Evolutionary conservation across 148 eudicot genomes (phyloP), one percentile per base, ranked within the genome.

Genomic region (Nyssa sinensis): DNA sequence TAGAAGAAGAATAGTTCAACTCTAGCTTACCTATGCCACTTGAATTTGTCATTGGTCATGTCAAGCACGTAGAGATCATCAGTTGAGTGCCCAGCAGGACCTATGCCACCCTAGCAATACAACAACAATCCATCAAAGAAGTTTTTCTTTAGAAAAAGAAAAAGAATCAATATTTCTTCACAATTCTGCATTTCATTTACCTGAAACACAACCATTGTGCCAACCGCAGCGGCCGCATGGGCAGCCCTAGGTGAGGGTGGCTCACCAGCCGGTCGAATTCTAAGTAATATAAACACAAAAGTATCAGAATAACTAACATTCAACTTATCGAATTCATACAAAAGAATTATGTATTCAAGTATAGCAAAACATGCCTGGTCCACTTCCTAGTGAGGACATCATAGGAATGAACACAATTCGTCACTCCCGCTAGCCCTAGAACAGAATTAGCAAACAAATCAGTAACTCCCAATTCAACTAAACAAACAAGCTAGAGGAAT

Each of bases 171-270:
- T 55, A 30, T 28, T 51, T 37, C 7, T 63, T 35, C 35, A 31
- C 14, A 77, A 7, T 21, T 55, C 24, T 55, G 9, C 59, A 17
- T n/a, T 55, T 17, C 8, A 55, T 75, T 86, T 78, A 95, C 99
- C 96, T 95, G 99, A 90, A 95, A 92, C 11, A 89, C 99, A 77
- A 95, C 97, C 97, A 95, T 90, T n/a, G 99, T 90, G 24, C 97
- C 97, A 33, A 95, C 96, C 9, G 96, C 99, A 65, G 94, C 93
- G 0, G 99, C 99, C 0, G 89, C 87, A 61, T 92, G 99, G 6
- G 99, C 99, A 28, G 97, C 99, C 88, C 99, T 86, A 6, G 97
- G 99, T 5, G 99, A 95, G 27, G 99, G 97, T 24, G 99, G 96
- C 12, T 95, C 99, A 28, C 97, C 99, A 0, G 94, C 94, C 1